Evolutionary conservation across 331 rosid species (phyloP), one percentile per base, ranked within the genome.

Genomic region (Acacia concinna): DNA sequence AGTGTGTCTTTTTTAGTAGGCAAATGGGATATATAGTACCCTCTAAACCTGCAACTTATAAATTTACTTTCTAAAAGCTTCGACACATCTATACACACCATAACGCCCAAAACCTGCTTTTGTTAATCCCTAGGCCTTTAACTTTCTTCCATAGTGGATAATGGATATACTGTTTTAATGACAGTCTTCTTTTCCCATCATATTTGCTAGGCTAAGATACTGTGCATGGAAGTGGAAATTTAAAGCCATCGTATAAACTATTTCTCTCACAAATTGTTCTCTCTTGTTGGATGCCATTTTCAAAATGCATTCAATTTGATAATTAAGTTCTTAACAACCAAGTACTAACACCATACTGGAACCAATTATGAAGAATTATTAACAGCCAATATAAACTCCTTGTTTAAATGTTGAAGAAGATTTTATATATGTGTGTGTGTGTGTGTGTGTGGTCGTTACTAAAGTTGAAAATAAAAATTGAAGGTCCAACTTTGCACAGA

Each of bases 11-110:
- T 88, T 93, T 83, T 65, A 81, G 88, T 8, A 86, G 95, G 93
- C 95, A 91, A 93, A 84, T 91, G 90, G 93, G 57, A 93, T 93
- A 73, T 87, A 74, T 71, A 74, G 92, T 87, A 89, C 93, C 90
- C 83, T 17, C 63, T 76, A 87, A 85, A 84, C 75, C 91, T 93
- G 93, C 93, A 85, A 89, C 94, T 87, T 74, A 88, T 80, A 43
- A 57, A 70, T 71, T 82, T 83, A 80, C 98, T 89, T 91, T 93
- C 91, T 90, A 86, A 93, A 91, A 91, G 90, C 86, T 87, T 68
- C 91, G 87, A 84, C 87, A 91, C 89, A 21, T 9, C 8, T 9
- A 38, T 14, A 54, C 28, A 54, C 31, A 82, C 90, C 90, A 86
- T 86, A 81, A 81, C 82, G 81, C 89, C 87, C 88, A 89, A 75